phyloP scores from a whole-genome alignment of 176 grass and related monocot species.

The Alloteropsis semialata region DNA sequence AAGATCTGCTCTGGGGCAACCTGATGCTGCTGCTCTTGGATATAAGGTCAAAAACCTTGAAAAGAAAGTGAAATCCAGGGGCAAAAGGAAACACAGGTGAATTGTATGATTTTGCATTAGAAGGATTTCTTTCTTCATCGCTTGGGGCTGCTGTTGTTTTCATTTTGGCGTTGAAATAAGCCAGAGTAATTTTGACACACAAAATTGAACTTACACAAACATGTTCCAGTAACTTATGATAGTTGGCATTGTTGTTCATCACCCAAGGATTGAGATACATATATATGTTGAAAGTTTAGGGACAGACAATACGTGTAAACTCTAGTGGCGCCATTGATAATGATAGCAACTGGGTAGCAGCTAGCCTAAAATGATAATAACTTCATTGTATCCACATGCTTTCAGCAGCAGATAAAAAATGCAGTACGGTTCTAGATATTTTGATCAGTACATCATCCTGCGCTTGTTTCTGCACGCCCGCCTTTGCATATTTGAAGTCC shows the following conservation, averaged over 20 bases:
- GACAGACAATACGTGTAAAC: not conserved
- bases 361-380: not conserved
- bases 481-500: not conserved
- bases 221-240: not conserved
- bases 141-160: not conserved
- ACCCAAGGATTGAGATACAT: not conserved
- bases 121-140: constrained; percentile 19
- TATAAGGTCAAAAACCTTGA: constrained; percentile 76
- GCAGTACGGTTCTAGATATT: not conserved
- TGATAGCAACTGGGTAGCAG: not conserved
- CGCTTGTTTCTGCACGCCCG: not conserved
- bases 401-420: too few species aligned
- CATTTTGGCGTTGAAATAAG: constrained; percentile 1
- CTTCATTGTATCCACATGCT: constrained; percentile 3
- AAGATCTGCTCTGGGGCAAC: constrained; percentile 46
- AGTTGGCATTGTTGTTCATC: constrained; percentile 14
- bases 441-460: not conserved
- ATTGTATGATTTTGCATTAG: constrained; percentile 10
- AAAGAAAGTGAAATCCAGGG: constrained; percentile 76
- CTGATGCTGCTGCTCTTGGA: constrained; percentile 62
- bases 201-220: constrained; percentile 19
- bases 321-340: not conserved
- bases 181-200: constrained; percentile 12
- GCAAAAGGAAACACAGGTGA: constrained; percentile 60
- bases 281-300: not conserved